Evolutionary conservation across 2,329 filamentous ascomycete genomes (phyloP).

Genomic region (Neonectria magnoliae): DNA sequence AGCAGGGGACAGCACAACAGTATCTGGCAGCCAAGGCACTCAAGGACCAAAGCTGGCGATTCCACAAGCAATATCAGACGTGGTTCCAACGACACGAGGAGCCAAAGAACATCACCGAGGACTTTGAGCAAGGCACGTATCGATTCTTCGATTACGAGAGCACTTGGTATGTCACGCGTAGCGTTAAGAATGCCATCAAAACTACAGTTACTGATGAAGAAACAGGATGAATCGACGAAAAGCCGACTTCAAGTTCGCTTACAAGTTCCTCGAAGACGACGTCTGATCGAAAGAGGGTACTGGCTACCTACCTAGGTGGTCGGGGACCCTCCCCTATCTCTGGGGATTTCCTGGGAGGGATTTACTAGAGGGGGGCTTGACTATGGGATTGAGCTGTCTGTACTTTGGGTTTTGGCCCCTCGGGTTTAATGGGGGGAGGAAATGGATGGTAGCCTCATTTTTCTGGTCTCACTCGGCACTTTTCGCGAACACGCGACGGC

Average conservation of each 20-base stretch:
- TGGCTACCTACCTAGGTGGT: too few species aligned
- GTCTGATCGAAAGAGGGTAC: conserved; percentile 56
- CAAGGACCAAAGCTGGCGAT: conserved; percentile 98
- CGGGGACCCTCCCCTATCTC: not conserved
- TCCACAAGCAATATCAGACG: conserved; percentile 99
- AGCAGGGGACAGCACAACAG: conserved; percentile 94
- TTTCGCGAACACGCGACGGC: conserved; percentile 13
- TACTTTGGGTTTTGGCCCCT: conserved; percentile 22
- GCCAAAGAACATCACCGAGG: conserved; percentile 97
- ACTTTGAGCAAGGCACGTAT: conserved; percentile 98
- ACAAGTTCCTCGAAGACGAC: conserved; percentile 97
- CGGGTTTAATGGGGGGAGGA: conserved; percentile 19
- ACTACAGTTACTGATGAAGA: conserved; percentile 27
- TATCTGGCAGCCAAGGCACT: conserved; percentile 95
- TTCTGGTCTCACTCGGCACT: conserved; percentile 23
- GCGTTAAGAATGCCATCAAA: not conserved
- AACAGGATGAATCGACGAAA: conserved; percentile 97
- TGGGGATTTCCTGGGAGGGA: not conserved
- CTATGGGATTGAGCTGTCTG: conserved; percentile 13
- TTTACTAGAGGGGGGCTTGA: conserved; percentile 1
- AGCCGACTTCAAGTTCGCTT: conserved; percentile 97
- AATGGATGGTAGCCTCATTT: conserved; percentile 26
- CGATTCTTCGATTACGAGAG: conserved; percentile 99
- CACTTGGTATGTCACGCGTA: conserved; percentile 79
- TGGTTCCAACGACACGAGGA: conserved; percentile 99